A percentile compares a stretch with the other conserved stretches of the same genome.
These are phyloP conservation scores for Gynandropsis gynandra DNA, from an alignment of 345 rosid species.

Conservation along the genomic window DNA sequence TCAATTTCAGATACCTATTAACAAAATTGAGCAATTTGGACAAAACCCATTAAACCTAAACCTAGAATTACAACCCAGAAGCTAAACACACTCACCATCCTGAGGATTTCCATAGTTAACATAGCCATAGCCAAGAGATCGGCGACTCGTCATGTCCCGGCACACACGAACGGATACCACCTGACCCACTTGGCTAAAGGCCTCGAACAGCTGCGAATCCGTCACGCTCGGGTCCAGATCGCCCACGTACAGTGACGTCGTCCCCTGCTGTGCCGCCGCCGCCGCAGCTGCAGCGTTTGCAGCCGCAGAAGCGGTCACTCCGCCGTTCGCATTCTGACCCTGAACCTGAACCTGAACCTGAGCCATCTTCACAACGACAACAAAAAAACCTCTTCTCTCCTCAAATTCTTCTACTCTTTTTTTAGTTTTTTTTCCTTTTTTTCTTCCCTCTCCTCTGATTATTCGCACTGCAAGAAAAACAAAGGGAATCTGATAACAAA, in stretches of 20 bases:
- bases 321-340: conserved; percentile 24
- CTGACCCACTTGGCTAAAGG: conserved; percentile 61
- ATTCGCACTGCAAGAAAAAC: conserved; percentile 9
- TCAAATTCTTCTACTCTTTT: conserved; percentile 13
- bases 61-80: too few relatives aligned
- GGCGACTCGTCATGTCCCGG: conserved; percentile 64
- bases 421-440: conserved; percentile 2
- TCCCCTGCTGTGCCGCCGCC: conserved; percentile 37
- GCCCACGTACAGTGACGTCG: conserved; percentile 81
- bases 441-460: conserved; percentile 16
- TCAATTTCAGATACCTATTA: too few relatives aligned
- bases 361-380: too few relatives aligned
- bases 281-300: too few relatives aligned
- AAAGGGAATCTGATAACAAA: neutral
- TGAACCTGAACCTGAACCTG: conserved; percentile 23
- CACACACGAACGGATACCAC: conserved; percentile 86
- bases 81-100: conserved; percentile 45
- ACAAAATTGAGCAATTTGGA: too few relatives aligned
- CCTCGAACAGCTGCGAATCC: conserved; percentile 70
- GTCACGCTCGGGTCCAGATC: conserved; percentile 68
- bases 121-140: conserved; percentile 84
- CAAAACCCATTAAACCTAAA: too few relatives aligned
- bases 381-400: too few relatives aligned
- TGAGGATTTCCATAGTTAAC: conserved; percentile 65
- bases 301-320: conserved; percentile 19